Evolutionary conservation across 73 alveolate genomes (phyloP), one percentile per base, ranked within the genome.

Genomic region (Paramecium bursaria): DNA sequence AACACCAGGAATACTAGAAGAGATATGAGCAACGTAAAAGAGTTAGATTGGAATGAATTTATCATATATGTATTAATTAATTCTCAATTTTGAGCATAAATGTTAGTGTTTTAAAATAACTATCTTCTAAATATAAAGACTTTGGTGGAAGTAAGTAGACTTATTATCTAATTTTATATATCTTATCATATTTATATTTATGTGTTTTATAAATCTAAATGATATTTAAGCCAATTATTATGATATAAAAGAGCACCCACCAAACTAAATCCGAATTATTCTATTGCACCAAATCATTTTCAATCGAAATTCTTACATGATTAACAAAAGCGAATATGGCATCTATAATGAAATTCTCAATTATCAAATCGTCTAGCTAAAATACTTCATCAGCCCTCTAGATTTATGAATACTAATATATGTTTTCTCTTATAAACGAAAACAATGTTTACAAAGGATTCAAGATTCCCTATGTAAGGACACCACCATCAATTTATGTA

Each of bases 71-170:
- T 10, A 67, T 26, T 31, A 67, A 39, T 42, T 67, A 19, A 42
- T 67, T 67, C n/a, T 67, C 82, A 39, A 67, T 67, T 67, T 67
- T 67, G 26, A 33, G 55, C 25, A 67, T 25, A 42, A 25, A 67
- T 9, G 82, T 67, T 3, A 67, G 7, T 13, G 82, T 67, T 27
- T 67, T 67, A 17, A 25, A 67, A 42, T 39, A 67, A 10, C 82
- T 67, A 19, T 67, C 82, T 17, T 67, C 82, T 21, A 25, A 21
- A 10, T 67, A 67, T 5, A 67, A 19, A 3, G 82, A 53, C 19
- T 67, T 67, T 17, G 82, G 82, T 35, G 82, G 82, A 39, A 67
- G 44, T n/a, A 67, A 67, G 44, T 67, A 67, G 9, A 67, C 82
- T 39, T 39, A 67, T 42, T 67, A 21, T 67, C 82, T 35, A 0